Percentiles rank a stretch among this genome's conserved stretches.
Conservation (phyloP, 257 asterid genomes). For the Thymus quinquecostatus region DNA sequence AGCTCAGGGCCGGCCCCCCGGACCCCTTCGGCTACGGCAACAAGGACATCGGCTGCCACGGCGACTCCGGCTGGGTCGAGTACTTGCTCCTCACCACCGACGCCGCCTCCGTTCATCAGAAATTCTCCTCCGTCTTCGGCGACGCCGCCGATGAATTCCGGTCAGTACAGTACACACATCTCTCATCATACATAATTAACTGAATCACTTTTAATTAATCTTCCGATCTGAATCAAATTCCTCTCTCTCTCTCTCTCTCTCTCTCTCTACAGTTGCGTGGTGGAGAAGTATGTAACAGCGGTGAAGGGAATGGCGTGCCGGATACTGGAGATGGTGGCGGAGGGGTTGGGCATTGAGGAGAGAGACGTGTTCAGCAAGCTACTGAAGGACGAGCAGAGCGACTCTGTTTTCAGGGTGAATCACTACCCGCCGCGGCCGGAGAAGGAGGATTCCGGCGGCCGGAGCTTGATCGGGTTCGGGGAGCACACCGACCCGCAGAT, state of each 20-base stretch:
- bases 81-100: conserved; percentile 60
- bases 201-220: too few relatives aligned
- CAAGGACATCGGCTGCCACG: conserved; percentile 62
- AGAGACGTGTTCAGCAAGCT: conserved; percentile 52
- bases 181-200: background rate
- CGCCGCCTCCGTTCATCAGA: conserved; percentile 42
- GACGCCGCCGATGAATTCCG: conserved; percentile 57
- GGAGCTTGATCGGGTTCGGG: conserved; percentile 66
- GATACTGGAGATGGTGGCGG: conserved; percentile 63
- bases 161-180: conserved; percentile 30
- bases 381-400: conserved; percentile 62
- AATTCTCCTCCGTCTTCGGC: conserved; percentile 54
- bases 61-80: conserved; percentile 78
- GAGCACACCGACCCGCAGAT: conserved; percentile 92
- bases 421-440: conserved; percentile 73
- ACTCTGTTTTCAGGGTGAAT: conserved; percentile 65
- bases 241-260: background rate
- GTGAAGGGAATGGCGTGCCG: conserved; percentile 66
- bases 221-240: background rate
- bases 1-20: conserved; percentile 65
- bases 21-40: conserved; percentile 79
- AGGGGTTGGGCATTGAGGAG: conserved; percentile 49
- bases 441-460: conserved; percentile 14
- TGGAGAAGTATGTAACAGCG: conserved; percentile 44
- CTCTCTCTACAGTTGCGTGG: conserved; percentile 32